Evolutionary conservation across 73 alveolate species (phyloP).

Genomic region (Paramecium tetraurelia): DNA sequence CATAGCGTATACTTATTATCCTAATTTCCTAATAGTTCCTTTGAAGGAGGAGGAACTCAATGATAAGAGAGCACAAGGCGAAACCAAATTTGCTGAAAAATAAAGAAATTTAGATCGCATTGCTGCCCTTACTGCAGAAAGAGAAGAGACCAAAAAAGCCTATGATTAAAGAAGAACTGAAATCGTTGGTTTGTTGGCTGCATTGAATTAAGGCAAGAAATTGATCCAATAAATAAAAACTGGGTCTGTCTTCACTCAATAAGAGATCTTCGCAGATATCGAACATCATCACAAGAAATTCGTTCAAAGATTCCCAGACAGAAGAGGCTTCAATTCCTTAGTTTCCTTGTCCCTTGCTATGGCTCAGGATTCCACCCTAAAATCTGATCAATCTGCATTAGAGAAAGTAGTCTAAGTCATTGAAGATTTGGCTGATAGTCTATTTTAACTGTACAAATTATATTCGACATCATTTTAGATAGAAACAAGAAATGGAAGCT

Average conservation of each 20-base stretch:
- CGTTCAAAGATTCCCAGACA: not conserved
- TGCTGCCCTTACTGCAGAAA: not conserved
- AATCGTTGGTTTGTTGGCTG: not conserved
- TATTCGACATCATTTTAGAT: not conserved
- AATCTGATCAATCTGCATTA: constrained; percentile 7
- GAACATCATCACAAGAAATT: constrained; percentile 29
- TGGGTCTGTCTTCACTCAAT: not conserved
- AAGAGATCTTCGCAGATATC: constrained; percentile 3
- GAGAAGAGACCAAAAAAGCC: not conserved
- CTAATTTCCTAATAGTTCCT: not conserved
- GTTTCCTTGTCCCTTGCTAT: constrained; percentile 22
- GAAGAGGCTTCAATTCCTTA: constrained; percentile 10
- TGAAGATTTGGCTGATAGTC: constrained; percentile 36
- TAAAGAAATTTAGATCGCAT: constrained; percentile 19
- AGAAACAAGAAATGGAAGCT: constrained; percentile 39
- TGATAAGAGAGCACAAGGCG: not conserved
- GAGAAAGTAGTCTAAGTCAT: not conserved
- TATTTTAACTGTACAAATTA: not conserved
- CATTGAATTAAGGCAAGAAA: constrained; percentile 2
- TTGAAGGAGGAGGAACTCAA: constrained; percentile 19
- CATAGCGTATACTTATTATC: not conserved
- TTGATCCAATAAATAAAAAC: not conserved
- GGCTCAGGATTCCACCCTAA: constrained; percentile 3
- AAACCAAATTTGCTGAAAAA: not conserved
- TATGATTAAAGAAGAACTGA: constrained; percentile 44